Evolutionary conservation across 148 eudicot genomes (phyloP).

Genomic region (Rhododendron kiyosumense): DNA sequence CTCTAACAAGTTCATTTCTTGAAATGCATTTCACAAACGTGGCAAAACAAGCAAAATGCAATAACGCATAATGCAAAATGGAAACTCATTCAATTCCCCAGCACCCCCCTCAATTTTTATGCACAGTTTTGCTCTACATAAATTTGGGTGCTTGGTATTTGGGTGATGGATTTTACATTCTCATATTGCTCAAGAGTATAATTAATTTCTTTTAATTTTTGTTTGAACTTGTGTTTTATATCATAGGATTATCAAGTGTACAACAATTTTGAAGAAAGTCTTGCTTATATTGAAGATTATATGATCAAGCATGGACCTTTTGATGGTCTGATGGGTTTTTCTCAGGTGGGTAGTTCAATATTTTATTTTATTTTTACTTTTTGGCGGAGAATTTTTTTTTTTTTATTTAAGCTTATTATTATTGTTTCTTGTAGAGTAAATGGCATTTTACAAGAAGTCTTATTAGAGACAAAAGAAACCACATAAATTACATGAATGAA

Average conservation of each 20-base stretch:
- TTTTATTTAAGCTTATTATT: background rate
- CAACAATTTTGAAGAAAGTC: conserved; percentile 27
- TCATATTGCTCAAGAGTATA: background rate
- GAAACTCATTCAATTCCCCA: background rate
- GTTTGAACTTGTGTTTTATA: background rate
- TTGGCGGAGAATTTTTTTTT: background rate
- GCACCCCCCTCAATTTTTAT: background rate
- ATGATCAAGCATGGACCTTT: conserved; percentile 41
- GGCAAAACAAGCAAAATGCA: background rate
- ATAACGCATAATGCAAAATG: background rate
- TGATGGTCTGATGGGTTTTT: conserved; percentile 44
- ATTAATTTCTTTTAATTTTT: background rate
- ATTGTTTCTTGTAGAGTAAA: background rate
- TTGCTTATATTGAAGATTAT: conserved; percentile 26
- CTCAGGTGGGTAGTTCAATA: conserved; percentile 21
- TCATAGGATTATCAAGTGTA: conserved; percentile 13
- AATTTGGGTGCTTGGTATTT: background rate
- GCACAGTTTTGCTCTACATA: background rate
- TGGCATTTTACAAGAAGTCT: too few species aligned
- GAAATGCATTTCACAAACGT: too few species aligned
- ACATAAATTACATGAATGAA: too few species aligned
- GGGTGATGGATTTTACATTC: background rate
- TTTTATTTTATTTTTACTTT: background rate
- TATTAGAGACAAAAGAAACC: too few species aligned
- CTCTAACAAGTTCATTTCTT: too few species aligned